Conservation (phyloP, 495 filamentous ascomycete species). For the Rhypophila decipiens region DNA sequence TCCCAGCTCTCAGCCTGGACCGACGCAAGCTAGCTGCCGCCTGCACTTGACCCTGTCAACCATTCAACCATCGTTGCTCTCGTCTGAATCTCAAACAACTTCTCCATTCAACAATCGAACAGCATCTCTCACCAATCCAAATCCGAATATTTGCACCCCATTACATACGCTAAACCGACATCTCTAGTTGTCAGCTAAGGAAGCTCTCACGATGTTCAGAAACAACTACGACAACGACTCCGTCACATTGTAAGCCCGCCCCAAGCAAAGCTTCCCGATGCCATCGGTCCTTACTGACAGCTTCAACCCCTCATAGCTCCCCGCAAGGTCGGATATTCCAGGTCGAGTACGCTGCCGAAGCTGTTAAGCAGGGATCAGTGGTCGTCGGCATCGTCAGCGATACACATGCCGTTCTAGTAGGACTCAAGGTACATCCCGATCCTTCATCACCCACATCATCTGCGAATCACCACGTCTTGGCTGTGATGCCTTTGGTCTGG, state of each 20-base stretch:
- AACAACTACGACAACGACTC: constrained; percentile 99
- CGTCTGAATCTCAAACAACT: no score
- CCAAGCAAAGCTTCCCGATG: no score
- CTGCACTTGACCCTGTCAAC: no score
- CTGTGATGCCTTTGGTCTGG: no score
- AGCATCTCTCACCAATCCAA: no score
- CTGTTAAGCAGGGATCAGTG: constrained; percentile 97
- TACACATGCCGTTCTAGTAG: constrained; percentile 92
- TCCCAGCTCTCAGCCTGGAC: no score
- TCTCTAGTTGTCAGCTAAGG: no score
- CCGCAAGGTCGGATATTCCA: constrained; percentile 99
- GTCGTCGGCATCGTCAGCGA: constrained; percentile 96
- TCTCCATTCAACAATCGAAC: no score
- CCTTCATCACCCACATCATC: background rate
- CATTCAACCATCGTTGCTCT: no score
- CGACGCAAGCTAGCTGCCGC: no score
- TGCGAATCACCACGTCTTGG: background rate
- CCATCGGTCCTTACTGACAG: constrained; percentile 16
- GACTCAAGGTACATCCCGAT: constrained; percentile 70
- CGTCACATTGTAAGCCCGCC: constrained; percentile 89
- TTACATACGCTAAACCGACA: no score
- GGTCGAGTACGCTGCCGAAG: constrained; percentile 97
- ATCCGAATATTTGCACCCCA: no score
- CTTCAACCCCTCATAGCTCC: constrained; percentile 53
- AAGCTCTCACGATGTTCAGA: constrained; percentile 72